Percentiles rank a stretch among this genome's conserved stretches.
Evolutionary conservation across 106 monocot species (phyloP).

Genomic region (Dendrobium huoshanense): DNA sequence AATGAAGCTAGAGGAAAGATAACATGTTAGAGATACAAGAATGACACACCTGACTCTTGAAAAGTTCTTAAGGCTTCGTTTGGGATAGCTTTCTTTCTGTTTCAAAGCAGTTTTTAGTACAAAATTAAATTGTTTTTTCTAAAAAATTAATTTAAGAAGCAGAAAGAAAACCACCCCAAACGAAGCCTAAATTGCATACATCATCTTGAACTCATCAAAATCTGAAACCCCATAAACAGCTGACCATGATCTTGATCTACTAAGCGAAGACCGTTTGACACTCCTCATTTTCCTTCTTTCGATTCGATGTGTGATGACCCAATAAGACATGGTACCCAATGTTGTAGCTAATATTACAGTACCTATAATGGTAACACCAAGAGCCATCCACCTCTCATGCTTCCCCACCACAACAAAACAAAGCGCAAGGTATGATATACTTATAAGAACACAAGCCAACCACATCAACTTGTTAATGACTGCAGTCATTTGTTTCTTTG

Average conservation of each 20-base stretch:
- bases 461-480: conserved; percentile 76
- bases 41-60: too few species aligned
- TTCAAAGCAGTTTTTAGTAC: too few species aligned
- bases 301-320: conserved; percentile 42
- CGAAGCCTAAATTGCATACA: conserved; percentile 39
- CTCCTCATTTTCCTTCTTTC: conserved; percentile 36
- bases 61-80: conserved; percentile 8
- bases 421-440: conserved; percentile 48
- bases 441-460: conserved; percentile 63
- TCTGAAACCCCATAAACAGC: conserved; percentile 28
- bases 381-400: conserved; percentile 35
- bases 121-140: too few species aligned
- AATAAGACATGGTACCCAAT: conserved; percentile 49
- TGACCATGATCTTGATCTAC: conserved; percentile 36
- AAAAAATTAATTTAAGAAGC: too few species aligned
- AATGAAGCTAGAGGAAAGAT: too few species aligned
- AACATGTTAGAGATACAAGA: too few species aligned
- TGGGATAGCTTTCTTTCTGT: too few species aligned
- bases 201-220: conserved; percentile 41
- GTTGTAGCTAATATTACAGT: conserved; percentile 38
- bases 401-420: conserved; percentile 50
- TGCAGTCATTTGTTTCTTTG: conserved; percentile 63
- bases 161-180: too few species aligned
- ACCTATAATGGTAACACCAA: conserved; percentile 45
- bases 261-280: conserved; percentile 32